These are phyloP conservation scores for Lachancea nothofagi DNA, from an alignment of 805 yeast genomes.

Conservation along the genomic window DNA sequence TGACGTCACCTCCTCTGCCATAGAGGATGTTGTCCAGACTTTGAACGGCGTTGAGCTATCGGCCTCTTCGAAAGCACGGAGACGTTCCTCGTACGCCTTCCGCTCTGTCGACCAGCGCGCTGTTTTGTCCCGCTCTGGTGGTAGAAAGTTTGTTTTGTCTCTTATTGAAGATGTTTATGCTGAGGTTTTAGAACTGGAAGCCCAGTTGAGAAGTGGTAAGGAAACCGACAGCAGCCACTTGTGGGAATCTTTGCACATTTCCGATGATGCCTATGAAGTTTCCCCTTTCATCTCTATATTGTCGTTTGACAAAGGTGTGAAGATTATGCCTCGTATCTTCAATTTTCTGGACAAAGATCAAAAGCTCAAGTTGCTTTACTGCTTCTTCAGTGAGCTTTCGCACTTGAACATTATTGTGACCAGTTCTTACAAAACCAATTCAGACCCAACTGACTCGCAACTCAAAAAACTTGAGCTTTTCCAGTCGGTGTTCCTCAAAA, in stretches of 20 bases:
- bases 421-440: conserved; percentile 71
- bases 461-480: conserved; percentile 66
- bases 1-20: conserved; percentile 28
- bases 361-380: conserved; percentile 67
- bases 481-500: conserved; percentile 75
- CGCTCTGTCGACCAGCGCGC: conserved; percentile 31
- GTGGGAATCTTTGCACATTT: conserved; percentile 75
- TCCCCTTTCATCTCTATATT: conserved; percentile 81
- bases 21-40: conserved; percentile 31
- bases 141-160: conserved; percentile 52
- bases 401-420: conserved; percentile 69
- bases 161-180: conserved; percentile 75
- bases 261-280: conserved; percentile 51
- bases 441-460: conserved; percentile 47
- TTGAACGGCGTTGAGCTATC: conserved; percentile 29
- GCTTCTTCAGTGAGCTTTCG: conserved; percentile 74
- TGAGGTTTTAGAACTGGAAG: conserved; percentile 72
- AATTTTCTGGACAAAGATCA: conserved; percentile 74
- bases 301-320: conserved; percentile 81
- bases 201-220: conserved; percentile 55
- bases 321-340: conserved; percentile 81
- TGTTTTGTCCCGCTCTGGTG: conserved; percentile 34
- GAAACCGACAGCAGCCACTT: conserved; percentile 44
- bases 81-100: conserved; percentile 35
- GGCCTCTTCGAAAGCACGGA: conserved; percentile 23